Base-by-base conservation (phyloP, 768 basidiomycete genomes). In the Hericium coralloides region DNA sequence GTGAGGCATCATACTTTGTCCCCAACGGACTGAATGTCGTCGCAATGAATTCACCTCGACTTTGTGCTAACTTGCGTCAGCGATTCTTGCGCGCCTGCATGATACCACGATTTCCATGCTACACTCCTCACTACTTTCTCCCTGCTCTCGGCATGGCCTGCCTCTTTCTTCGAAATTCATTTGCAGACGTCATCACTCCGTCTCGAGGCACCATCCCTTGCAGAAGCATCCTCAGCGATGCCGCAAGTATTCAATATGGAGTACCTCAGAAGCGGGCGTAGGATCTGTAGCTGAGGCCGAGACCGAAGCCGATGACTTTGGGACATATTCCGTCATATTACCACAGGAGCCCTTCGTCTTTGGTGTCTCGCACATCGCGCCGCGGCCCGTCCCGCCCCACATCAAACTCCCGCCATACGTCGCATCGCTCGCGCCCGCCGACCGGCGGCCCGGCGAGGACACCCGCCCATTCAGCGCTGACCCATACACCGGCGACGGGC, bases 271-370 rank as follows among this genome's bases (percentile, higher is more conserved):
- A 31, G 31, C 31, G 31, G 31, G 31, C 10, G 31, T 2, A 31
- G 31, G 31, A 31, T 31, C 31, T n/a, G 43, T n/a, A n/a, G 43
- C 20, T 50, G 49, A 50, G 9, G 49, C 9, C 10, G 49, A 53
- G 6, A 47, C 55, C 15, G 22, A 55, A 37, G 22, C 37, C 56
- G 23, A 55, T 59, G 25, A 53, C 57, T 81, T 82, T 57, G 84
- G 84, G 17, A 60, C 62, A 15, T 88, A 86, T 69, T 73, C 70
- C 39, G 67, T 88, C 38, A 83, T 89, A 51, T 71, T 87, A 10
- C 87, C 85, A 1, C 67, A 73, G n/a, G 85, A 87, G 60, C 85
- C 85, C 0, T 83, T 78, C 55, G 70, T 84, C 17, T 81, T 79
- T 64, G 86, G 85, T 17, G 79, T 82, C n/a, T 73, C 77, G 20